Evolutionary conservation across 129 eudicot genomes (phyloP).

Genomic region (Silybum marianum): DNA sequence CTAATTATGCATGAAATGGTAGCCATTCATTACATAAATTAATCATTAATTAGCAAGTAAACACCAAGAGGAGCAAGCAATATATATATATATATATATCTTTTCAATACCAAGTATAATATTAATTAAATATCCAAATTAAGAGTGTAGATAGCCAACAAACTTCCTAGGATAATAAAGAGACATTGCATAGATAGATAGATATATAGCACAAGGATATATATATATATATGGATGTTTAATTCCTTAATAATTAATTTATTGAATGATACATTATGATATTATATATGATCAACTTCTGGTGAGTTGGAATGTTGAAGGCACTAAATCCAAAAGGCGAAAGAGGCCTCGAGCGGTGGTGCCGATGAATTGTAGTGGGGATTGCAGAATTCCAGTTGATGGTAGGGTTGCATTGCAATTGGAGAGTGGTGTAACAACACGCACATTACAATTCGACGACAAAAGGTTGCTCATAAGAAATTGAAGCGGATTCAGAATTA

Average conservation of each 20-base stretch:
- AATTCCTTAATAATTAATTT: not conserved
- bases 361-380: constrained; percentile 20
- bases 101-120: too few species aligned
- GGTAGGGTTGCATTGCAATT: constrained; percentile 31
- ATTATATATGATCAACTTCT: constrained; percentile 4
- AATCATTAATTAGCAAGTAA: too few species aligned
- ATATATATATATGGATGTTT: not conserved
- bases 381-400: constrained; percentile 22
- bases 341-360: constrained; percentile 17
- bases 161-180: too few species aligned
- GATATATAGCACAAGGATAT: too few species aligned
- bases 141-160: too few species aligned
- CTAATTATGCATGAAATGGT: too few species aligned
- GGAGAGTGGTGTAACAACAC: constrained; percentile 33
- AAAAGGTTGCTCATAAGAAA: constrained; percentile 14
- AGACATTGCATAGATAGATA: too few species aligned
- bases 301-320: not conserved
- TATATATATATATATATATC: too few species aligned
- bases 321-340: not conserved
- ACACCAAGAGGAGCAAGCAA: too few species aligned
- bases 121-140: too few species aligned
- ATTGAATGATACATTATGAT: not conserved
- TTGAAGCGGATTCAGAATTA: constrained; percentile 11
- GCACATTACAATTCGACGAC: constrained; percentile 25
- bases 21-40: too few species aligned